These are phyloP conservation scores for Oryza brachyantha DNA, from an alignment of 176 grass and related monocot species.

Conservation along the genomic window DNA sequence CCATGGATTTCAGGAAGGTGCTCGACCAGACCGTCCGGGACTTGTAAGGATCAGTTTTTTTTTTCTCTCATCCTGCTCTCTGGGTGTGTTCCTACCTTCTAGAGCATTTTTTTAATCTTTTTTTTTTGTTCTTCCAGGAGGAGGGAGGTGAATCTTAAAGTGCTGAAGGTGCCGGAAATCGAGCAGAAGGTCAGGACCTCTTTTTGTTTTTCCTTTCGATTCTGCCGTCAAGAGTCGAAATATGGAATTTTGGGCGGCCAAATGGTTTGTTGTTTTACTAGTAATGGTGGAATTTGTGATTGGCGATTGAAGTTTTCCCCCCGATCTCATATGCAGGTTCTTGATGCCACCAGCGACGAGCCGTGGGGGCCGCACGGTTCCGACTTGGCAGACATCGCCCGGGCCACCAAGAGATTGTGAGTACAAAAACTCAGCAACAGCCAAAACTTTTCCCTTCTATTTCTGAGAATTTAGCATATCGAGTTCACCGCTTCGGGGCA, in stretches of 20 bases:
- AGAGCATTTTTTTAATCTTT: neutral
- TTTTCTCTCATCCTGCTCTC: neutral
- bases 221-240: too few species aligned
- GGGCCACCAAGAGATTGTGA: slow-evolving; percentile 56
- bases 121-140: slow-evolving; percentile 43
- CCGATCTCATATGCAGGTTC: slow-evolving; percentile 44
- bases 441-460: neutral
- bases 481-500: neutral
- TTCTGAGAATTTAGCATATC: neutral
- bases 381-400: slow-evolving; percentile 60
- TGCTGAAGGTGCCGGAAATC: slow-evolving; percentile 83
- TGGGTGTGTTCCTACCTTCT: neutral
- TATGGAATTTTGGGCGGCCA: neutral
- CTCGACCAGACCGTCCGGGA: slow-evolving; percentile 77
- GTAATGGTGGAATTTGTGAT: neutral
- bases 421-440: neutral
- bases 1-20: slow-evolving; percentile 91
- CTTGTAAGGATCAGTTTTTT: slow-evolving; percentile 47
- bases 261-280: neutral
- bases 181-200: slow-evolving; percentile 62
- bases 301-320: neutral
- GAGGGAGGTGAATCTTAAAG: slow-evolving; percentile 83
- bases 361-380: slow-evolving; percentile 83
- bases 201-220: neutral
- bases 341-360: slow-evolving; percentile 80